Evolutionary conservation across 2,329 filamentous ascomycete species (phyloP).

Genomic region (Chaetomium sp.): DNA sequence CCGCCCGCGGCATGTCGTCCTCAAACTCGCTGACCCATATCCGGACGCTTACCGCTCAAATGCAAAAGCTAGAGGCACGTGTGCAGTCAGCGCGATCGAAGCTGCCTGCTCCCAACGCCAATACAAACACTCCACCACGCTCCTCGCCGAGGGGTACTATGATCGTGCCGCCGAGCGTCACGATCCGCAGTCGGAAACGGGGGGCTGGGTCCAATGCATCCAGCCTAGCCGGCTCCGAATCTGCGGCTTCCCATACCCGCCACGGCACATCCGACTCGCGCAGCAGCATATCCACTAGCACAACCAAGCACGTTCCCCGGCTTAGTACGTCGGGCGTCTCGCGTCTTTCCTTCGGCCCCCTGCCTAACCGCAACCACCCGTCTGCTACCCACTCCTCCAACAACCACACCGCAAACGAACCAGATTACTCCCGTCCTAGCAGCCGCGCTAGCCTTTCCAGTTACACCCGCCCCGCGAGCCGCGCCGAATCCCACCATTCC

Average conservation of each 20-base stretch:
- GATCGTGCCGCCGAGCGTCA: constrained; percentile 50
- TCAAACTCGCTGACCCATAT: constrained; percentile 83
- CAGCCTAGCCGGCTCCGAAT: constrained; percentile 40
- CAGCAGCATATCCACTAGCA: constrained; percentile 34
- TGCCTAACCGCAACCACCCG: constrained; percentile 50
- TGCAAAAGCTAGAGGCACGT: constrained; percentile 90
- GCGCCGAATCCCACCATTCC: constrained; percentile 35
- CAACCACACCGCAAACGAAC: constrained; percentile 23
- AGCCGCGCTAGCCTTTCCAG: constrained; percentile 62
- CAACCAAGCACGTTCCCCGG: constrained; percentile 47
- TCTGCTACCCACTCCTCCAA: constrained; percentile 8
- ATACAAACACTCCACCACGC: constrained; percentile 60
- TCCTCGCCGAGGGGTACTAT: constrained; percentile 61
- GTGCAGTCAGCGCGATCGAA: constrained; percentile 90
- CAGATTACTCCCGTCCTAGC: constrained; percentile 58
- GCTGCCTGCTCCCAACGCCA: constrained; percentile 75
- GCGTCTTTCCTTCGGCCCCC: constrained; percentile 56
- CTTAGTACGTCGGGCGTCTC: constrained; percentile 58
- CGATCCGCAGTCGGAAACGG: constrained; percentile 64
- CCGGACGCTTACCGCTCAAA: constrained; percentile 87
- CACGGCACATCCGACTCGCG: constrained; percentile 24
- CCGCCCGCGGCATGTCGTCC: constrained; percentile 45
- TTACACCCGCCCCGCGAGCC: constrained; percentile 48
- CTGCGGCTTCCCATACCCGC: constrained; percentile 40
- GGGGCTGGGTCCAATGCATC: constrained; percentile 44